Percentiles rank a stretch among this genome's conserved stretches.
phyloP scores from a whole-genome alignment of 495 filamentous ascomycete genomes.

The Annulohypoxylon maeteangense region DNA sequence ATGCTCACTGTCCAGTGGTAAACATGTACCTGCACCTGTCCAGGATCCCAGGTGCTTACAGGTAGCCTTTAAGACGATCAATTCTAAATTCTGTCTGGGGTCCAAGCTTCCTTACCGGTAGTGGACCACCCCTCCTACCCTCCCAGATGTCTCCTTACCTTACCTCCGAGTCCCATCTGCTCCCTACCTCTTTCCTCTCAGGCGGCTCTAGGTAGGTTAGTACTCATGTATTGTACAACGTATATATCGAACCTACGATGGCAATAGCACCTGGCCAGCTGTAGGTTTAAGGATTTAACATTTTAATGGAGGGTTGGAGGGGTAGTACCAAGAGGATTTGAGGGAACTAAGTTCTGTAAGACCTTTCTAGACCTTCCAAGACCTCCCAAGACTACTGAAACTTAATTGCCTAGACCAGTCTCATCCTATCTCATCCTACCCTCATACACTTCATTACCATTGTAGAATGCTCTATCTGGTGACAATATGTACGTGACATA shows the following conservation, averaged over 20 bases:
- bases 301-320: conserved; percentile 23
- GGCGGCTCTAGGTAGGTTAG: background rate
- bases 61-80: conserved; percentile 35
- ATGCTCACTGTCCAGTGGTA: background rate
- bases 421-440: background rate
- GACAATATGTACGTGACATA: conserved; percentile 3
- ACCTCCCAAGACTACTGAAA: conserved; percentile 2
- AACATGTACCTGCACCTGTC: background rate
- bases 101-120: conserved; percentile 21
- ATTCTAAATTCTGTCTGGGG: background rate
- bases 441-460: background rate
- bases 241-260: background rate
- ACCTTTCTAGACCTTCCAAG: conserved; percentile 26
- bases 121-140: conserved; percentile 6
- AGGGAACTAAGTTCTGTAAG: conserved; percentile 20
- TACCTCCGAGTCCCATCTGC: background rate
- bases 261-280: background rate
- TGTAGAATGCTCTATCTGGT: background rate
- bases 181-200: background rate
- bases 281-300: background rate
- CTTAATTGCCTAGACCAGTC: conserved; percentile 10
- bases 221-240: background rate
- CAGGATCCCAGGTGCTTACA: background rate
- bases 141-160: no score
- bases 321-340: conserved; percentile 30